A percentile compares a stretch with the other conserved stretches of the same genome.
Conservation (phyloP, 176 grass and related monocot genomes). For the Paspalum vaginatum region DNA sequence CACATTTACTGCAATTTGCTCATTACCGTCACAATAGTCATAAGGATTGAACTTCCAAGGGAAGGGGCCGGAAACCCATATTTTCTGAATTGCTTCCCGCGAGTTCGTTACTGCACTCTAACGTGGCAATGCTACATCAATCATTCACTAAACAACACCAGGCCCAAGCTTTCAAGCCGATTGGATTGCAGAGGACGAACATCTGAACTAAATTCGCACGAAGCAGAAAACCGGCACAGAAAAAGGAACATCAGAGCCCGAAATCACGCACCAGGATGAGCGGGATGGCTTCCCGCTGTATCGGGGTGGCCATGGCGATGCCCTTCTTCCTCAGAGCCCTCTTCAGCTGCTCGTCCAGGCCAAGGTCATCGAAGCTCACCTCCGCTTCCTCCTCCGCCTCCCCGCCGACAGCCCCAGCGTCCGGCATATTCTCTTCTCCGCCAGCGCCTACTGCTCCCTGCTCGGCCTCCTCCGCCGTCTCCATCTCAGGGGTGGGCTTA, state of each 20-base stretch:
- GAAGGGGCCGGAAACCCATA: not conserved
- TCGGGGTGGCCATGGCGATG: conserved; percentile 61
- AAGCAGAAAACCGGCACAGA: not conserved
- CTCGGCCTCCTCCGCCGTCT: not conserved
- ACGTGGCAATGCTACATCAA: not conserved
- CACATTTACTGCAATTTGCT: not conserved
- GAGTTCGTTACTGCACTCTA: not conserved
- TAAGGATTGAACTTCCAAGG: not conserved
- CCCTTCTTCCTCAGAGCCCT: conserved; percentile 86
- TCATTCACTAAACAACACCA: not conserved
- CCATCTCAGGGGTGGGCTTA: conserved; percentile 7
- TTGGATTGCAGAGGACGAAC: not conserved
- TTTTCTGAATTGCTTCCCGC: not conserved
- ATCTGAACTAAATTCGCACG: conserved; percentile 11
- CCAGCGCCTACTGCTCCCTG: not conserved
- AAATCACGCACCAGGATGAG: conserved; percentile 66
- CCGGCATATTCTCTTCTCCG: not conserved
- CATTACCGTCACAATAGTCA: not conserved
- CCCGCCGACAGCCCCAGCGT: not conserved
- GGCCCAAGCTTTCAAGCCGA: not conserved
- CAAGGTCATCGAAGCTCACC: conserved; percentile 69
- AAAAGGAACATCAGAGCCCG: not conserved
- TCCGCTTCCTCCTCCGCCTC: conserved; percentile 55
- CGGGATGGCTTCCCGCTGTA: conserved; percentile 86
- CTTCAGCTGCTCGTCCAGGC: conserved; percentile 80